A percentile compares a stretch with the other conserved stretches of the same genome.
Evolutionary conservation across 345 rosid genomes (phyloP).

Genomic region (Eucalyptus globulus): DNA sequence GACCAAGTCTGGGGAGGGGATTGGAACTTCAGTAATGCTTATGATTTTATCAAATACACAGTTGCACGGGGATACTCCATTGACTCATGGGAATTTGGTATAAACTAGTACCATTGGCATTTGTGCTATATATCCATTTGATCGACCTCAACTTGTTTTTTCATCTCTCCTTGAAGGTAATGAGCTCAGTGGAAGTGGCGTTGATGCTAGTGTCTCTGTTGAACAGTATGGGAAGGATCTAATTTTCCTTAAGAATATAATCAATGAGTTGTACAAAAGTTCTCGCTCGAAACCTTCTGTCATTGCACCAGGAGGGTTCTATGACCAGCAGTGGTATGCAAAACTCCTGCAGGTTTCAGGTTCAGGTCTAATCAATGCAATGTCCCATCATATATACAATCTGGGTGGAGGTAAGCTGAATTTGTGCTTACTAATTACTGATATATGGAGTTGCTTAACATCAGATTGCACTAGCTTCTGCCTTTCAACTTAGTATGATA

Average conservation of each 20-base stretch:
- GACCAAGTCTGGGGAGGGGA: constrained; percentile 65
- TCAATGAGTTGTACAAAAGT: constrained; percentile 42
- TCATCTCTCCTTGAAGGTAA: constrained; percentile 45
- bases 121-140: background rate
- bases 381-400: constrained; percentile 96
- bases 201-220: constrained; percentile 72
- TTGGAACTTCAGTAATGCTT: constrained; percentile 75
- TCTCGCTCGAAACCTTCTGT: constrained; percentile 46
- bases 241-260: constrained; percentile 40
- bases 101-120: background rate
- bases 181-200: constrained; percentile 76
- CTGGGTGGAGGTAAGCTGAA: constrained; percentile 61
- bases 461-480: background rate
- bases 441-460: background rate
- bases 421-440: background rate
- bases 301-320: constrained; percentile 95
- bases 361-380: constrained; percentile 27
- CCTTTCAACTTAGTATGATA: background rate
- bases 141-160: background rate
- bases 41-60: constrained; percentile 68
- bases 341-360: constrained; percentile 78
- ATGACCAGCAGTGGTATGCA: constrained; percentile 53
- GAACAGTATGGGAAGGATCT: constrained; percentile 76
- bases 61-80: constrained; percentile 60
- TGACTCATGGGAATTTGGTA: constrained; percentile 99